phyloP scores from a whole-genome alignment of 148 eudicot genomes.

The Polygonum maritimum region DNA sequence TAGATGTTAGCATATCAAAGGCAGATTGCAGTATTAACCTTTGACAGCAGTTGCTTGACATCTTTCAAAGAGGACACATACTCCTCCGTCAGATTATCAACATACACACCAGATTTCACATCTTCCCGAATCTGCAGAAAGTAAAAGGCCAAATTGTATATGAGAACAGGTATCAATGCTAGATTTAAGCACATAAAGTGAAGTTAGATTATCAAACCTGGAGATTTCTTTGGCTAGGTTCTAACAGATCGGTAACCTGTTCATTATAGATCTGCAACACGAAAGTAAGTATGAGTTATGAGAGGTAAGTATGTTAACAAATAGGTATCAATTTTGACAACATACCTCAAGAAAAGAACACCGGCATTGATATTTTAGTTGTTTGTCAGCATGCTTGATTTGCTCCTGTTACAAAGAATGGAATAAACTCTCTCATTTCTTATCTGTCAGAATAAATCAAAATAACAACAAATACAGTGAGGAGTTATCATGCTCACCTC shows the following conservation, averaged over 20 bases:
- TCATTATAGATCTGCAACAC: constrained; percentile 78
- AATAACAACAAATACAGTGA: background rate
- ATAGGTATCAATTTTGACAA: constrained; percentile 1
- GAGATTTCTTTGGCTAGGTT: constrained; percentile 81
- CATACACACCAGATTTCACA: constrained; percentile 88
- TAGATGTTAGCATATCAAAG: background rate
- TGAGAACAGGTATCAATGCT: background rate
- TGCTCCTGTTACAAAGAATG: constrained; percentile 46
- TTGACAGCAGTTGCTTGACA: constrained; percentile 59
- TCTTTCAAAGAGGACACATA: constrained; percentile 68
- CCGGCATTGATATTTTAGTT: constrained; percentile 78
- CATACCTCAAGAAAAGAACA: constrained; percentile 96
- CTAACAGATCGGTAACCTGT: constrained; percentile 86
- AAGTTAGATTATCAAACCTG: constrained; percentile 42
- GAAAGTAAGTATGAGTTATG: constrained; percentile 4
- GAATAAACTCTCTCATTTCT: background rate
- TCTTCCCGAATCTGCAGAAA: constrained; percentile 79
- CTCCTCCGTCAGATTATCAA: constrained; percentile 83
- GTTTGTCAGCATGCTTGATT: constrained; percentile 65
- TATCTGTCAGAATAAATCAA: background rate
- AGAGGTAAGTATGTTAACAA: background rate
- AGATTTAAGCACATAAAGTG: constrained; percentile 11
- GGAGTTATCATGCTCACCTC: constrained; percentile 39
- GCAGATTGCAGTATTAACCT: constrained; percentile 37
- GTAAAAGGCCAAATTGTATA: background rate